Percentiles rank a stretch among this genome's conserved stretches.
phyloP scores from a whole-genome alignment of 306 rosid species.

The Malus domestica region ASM211411v1 NC_041803.1:8097001-8097500 shows the following conservation, averaged over 20 bases:
- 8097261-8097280: not conserved
- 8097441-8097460: not conserved
- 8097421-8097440: not conserved
- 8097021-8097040: conserved; percentile 94
- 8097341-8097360: not conserved
- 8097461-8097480: not conserved
- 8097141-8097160: not conserved
- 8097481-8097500: not conserved
- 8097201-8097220: not conserved
- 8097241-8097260: not conserved
- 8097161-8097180: not conserved
- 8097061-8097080: conserved; percentile 90
- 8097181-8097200: not conserved
- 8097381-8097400: not conserved
- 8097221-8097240: not conserved
- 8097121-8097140: not conserved
- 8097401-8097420: not conserved
- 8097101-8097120: conserved; percentile 53
- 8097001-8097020: conserved; percentile 97
- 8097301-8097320: not conserved
- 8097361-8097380: not conserved
- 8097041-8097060: conserved; percentile 90
- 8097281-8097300: not conserved
- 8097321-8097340: not conserved
- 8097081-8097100: conserved; percentile 95